Base-by-base conservation (phyloP, 2,329 filamentous ascomycete species). In the Cordyceps cateniannulata region DNA sequence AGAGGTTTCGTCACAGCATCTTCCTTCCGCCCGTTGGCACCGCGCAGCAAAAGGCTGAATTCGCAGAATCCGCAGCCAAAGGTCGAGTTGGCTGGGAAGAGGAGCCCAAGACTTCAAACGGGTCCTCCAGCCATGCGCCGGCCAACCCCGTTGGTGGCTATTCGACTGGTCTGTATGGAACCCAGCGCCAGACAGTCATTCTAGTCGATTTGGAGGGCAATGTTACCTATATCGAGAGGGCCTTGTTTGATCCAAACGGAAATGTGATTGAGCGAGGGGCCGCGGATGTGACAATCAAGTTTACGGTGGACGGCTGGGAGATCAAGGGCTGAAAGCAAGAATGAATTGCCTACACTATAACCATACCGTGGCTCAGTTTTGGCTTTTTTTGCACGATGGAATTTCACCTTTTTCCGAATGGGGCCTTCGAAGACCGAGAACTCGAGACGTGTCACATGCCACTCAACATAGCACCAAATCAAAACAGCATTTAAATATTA, bases 161-260 rank as follows among this genome's bases (percentile, higher is more conserved):
- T 65, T 80, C 82, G 68, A 82, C 78, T 5, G 85, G 85, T 1
- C 74, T 85, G 64, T 88, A 88, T 66, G 85, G 85, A 4, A 88
- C 85, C 5, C 85, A 88, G 71, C 74, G 85, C 42, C 85, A 88
- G 73, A 87, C 85, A 0, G 73, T 87, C 16, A 71, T 88, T 16
- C 71, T 87, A 49, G 81, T 87, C 7, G 84, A 86, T 65, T 85
- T 82, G 81, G 77, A 86, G 3, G 85, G 85, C 3, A 83, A 83
- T 40, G 82, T 85, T 20, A 81, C 79, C 0, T 85, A 82, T 66
- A 76, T 77, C 32, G 85, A 88, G 72, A 75, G 85, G 40, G 80
- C 84, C 5, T 71, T 87, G 47, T 88, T 79, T 76, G 84, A 87
- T 67, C 73, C 75, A 0, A 77, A 84, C 52, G 85, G 85, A 9